Percentiles rank a stretch among this genome's conserved stretches.
Conservation (phyloP, 106 monocot species). For the Amphibolis antarctica region DNA sequence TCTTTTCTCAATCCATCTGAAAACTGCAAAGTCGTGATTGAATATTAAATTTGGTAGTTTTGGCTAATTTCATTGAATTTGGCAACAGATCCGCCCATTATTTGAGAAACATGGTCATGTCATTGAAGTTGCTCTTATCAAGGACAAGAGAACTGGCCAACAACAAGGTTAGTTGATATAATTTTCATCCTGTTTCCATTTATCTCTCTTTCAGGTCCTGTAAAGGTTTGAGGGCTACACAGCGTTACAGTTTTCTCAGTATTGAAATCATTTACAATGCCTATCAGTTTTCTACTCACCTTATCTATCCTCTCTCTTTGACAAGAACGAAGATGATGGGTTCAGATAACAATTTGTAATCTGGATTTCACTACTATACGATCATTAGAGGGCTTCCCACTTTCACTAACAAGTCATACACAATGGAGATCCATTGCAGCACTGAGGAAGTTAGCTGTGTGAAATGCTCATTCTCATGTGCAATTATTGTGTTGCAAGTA, state of each 20-base stretch:
- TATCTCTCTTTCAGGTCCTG: constrained; percentile 52
- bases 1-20: not conserved
- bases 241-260: constrained; percentile 24
- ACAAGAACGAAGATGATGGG: constrained; percentile 25
- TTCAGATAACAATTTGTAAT: constrained; percentile 13
- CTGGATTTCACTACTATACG: too few relatives aligned
- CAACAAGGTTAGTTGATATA: constrained; percentile 66
- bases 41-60: too few relatives aligned
- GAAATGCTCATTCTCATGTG: not conserved
- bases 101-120: constrained; percentile 98
- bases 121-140: constrained; percentile 92
- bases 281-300: constrained; percentile 24
- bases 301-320: constrained; percentile 20
- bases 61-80: not conserved
- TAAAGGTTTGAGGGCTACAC: constrained; percentile 23
- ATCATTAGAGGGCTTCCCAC: constrained; percentile 1
- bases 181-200: not conserved
- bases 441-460: not conserved
- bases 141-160: constrained; percentile 81
- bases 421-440: constrained; percentile 7
- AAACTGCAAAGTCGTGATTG: too few relatives aligned
- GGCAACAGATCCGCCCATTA: constrained; percentile 69
- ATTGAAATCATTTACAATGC: constrained; percentile 27
- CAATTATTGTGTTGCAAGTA: constrained; percentile 5
- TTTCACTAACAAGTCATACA: constrained; percentile 10